Base-by-base conservation (phyloP, 2,329 filamentous ascomycete genomes). In the Chaetothyriales sp. region DNA sequence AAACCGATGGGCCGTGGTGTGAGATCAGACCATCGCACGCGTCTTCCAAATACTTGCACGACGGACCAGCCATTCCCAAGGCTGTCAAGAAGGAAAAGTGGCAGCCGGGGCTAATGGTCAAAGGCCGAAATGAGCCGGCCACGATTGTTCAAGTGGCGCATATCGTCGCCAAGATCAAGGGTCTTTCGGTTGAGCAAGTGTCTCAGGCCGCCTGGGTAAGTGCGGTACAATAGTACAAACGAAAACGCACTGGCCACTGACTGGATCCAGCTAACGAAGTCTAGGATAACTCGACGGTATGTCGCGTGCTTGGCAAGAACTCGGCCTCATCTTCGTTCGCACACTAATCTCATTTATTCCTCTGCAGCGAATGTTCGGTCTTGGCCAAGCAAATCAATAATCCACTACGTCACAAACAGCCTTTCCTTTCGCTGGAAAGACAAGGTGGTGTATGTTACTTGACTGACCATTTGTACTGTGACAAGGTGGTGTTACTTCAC, bases 1-100 rank as follows among this genome's bases (percentile, higher is more conserved):
- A 98, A 74, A 98, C 92, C 0, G 92, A 98, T 65, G 92, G 92
- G 2, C 92, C 92, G 2, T 98, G 92, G 78, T 98, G 92, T 64
- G 92, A 98, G 67, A 90, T 98, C 54, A 76, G 92, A 20, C 83
- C 89, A 0, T 87, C 80, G 28, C 90, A 98, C 69, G 89, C 89
- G 28, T 88, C 87, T 2, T 86, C 83, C 61, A 84, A 83, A 67
- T 85, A 83, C 58, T 68, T 85, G 58, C 58, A 57, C 49, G 73
- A 80, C 4, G 82, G 79, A 1, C 83, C 84, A 0, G 75, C 81
- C 49, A 71, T 87, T 33, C 92, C 83, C 60, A 94, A 86, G 69
- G 76, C 82, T 4, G 85, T 95, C 28, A 98, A 97, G 75, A 97
- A 95, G 71, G 92, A 98, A 71, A 94, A 86, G 67, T 98, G 89